phyloP scores from a whole-genome alignment of 768 basidiomycete species.

The Ramaria sp. region DNA sequence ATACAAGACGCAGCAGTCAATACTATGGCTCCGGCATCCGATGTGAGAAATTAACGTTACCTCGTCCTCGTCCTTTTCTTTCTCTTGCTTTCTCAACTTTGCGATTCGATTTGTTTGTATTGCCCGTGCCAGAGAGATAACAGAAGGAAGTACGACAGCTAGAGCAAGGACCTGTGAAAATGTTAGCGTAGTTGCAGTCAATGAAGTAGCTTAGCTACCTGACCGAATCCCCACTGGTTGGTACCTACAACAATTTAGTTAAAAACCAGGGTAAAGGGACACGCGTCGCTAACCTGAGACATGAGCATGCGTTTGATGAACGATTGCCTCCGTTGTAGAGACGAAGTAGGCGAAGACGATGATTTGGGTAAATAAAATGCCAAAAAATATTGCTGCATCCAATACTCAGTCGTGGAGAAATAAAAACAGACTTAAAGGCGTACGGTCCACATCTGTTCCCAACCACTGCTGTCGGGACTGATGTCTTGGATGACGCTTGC shows the following conservation, averaged over 20 bases:
- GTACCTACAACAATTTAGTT: constrained; percentile 24
- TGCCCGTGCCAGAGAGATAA: constrained; percentile 22
- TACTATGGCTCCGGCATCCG: no score
- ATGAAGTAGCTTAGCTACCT: constrained; percentile 14
- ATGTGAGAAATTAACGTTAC: not conserved
- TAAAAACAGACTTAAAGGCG: not conserved
- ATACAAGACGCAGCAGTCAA: no score
- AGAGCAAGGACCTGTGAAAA: constrained; percentile 20
- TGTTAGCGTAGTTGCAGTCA: not conserved
- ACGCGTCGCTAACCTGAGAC: not conserved
- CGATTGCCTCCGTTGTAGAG: constrained; percentile 27
- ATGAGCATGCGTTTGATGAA: constrained; percentile 9
- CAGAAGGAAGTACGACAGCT: constrained; percentile 29
- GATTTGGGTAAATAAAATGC: constrained; percentile 26
- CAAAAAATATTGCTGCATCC: constrained; percentile 29
- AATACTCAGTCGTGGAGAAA: constrained; percentile 17
- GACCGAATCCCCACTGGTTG: constrained; percentile 29
- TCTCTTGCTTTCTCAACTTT: not conserved
- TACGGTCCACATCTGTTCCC: not conserved
- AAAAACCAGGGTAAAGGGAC: constrained; percentile 22
- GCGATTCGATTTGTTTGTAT: not conserved
- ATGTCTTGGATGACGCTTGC: constrained; percentile 15
- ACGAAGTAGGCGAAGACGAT: constrained; percentile 31
- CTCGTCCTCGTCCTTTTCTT: not conserved
- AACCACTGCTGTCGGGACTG: constrained; percentile 21